Evolutionary conservation across 1,284 basidiomycete genomes (phyloP).

Genomic region (Hortiboletus rubellus): DNA sequence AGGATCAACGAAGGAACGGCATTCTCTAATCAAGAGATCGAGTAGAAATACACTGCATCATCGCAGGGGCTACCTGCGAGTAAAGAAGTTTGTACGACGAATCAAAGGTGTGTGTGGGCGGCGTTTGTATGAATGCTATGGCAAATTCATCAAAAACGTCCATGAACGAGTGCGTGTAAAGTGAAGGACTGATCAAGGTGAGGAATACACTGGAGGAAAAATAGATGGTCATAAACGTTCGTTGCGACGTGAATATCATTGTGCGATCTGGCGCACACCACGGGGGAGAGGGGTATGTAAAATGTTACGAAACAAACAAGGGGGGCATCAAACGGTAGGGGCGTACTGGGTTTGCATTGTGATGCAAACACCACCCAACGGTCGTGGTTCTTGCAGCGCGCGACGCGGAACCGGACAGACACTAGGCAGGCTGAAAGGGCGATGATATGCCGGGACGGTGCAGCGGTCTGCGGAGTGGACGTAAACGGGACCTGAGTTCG

Average conservation of each 20-base stretch:
- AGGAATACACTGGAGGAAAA: constrained; percentile 4
- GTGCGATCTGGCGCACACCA: constrained; percentile 20
- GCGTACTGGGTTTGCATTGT: constrained; percentile 16
- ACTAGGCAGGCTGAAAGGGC: constrained; percentile 21
- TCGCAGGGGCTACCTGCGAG: neutral
- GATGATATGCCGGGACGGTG: constrained; percentile 15
- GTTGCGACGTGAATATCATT: constrained; percentile 7
- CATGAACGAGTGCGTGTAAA: neutral
- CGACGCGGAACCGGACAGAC: constrained; percentile 3
- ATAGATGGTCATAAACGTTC: constrained; percentile 13
- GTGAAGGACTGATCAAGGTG: neutral
- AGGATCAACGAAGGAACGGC: neutral
- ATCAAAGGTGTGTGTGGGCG: neutral
- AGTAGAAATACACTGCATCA: constrained; percentile 1
- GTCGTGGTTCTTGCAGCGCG: constrained; percentile 1
- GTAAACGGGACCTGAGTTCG: neutral
- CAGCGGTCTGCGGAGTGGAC: neutral
- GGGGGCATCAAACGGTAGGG: constrained; percentile 8
- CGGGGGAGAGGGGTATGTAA: neutral
- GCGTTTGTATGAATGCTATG: neutral
- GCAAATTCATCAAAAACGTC: constrained; percentile 4
- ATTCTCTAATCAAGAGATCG: neutral
- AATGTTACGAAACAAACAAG: neutral
- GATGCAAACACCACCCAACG: constrained; percentile 14
- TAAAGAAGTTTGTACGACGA: constrained; percentile 8